Base-by-base conservation (phyloP, 148 eudicot genomes). In the Heliamphora exappendiculata region DNA sequence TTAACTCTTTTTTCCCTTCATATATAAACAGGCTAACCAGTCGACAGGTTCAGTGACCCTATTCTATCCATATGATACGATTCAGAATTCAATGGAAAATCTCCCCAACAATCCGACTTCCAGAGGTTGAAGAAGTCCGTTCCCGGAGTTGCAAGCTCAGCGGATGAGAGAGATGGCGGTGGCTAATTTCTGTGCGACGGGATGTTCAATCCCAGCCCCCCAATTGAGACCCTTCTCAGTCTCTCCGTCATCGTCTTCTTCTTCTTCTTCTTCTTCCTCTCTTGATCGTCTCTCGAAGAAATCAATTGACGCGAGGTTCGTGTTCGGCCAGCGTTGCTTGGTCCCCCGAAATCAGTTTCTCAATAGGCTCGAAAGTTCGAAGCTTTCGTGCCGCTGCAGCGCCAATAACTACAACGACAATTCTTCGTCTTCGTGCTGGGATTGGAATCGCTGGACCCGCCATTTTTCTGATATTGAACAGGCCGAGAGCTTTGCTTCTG, bases 361-460 rank as follows among this genome's bases (percentile, higher is more conserved):
- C 54, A 79, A 34, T 13, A 71, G 24, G 20, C 73, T 74, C 37
- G 75, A 47, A 16, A 77, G 29, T 13, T 73, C 75, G 2, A 80
- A 41, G 33, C 74, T 73, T 4, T 73, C 68, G 71, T 83, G 90
- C 76, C 85, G 80, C 10, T 87, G 88, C 71, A 72, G 55, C 65
- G 50, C 57, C 42, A 26, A 26, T 45, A 5, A 42, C 36, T 63
- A 47, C 24, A 55, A n/a, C 53, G 12, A n/a, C 50, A 58, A 0
- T 14, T 51, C 45, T 45, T 66, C 72, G 37, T 79, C 81, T 33
- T 75, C 75, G 2, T 88, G 78, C 12, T 90, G 93, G 93, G 91
- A 90, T 83, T 90, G 93, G 93, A 90, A 81, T 76, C 78, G 86
- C 24, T 90, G 93, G 93, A 86, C 79, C 12, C 84, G 88, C 69